Percentiles rank a stretch among this genome's conserved stretches.
Conservation (phyloP, 768 basidiomycete genomes). For the Hericium coralloides region DNA sequence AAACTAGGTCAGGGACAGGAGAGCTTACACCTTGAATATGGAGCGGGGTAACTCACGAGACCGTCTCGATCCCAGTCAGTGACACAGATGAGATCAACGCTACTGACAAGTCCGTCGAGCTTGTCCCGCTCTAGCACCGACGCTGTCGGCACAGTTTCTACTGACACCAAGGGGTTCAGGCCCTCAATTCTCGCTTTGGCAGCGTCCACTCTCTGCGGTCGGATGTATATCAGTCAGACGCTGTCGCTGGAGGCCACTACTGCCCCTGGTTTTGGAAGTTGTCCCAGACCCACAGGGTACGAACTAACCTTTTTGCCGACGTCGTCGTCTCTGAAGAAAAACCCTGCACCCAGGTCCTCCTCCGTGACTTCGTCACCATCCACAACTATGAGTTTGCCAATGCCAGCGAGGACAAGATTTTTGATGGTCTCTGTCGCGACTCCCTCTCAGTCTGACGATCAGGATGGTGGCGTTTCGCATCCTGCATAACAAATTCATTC, state of each 20-base stretch:
- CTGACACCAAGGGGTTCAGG: slow-evolving; percentile 84
- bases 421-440: slow-evolving; percentile 92
- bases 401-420: slow-evolving; percentile 94
- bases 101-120: slow-evolving; percentile 50
- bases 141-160: slow-evolving; percentile 55
- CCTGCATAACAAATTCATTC: slow-evolving; percentile 31
- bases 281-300: neutral
- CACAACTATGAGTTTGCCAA: slow-evolving; percentile 80
- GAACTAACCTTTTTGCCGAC: slow-evolving; percentile 73
- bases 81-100: slow-evolving; percentile 79
- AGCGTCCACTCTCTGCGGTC: slow-evolving; percentile 68
- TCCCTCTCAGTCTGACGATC: slow-evolving; percentile 67
- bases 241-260: slow-evolving; percentile 12
- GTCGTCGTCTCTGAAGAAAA: slow-evolving; percentile 91
- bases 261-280: neutral
- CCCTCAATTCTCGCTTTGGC: slow-evolving; percentile 80
- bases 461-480: slow-evolving; percentile 93
- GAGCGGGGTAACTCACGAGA: slow-evolving; percentile 46
- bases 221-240: slow-evolving; percentile 24
- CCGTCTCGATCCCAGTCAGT: slow-evolving; percentile 68
- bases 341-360: slow-evolving; percentile 87
- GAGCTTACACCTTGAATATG: neutral
- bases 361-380: slow-evolving; percentile 69
- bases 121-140: slow-evolving; percentile 39
- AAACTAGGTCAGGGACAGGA: neutral